These are phyloP conservation scores for Calocera cornea DNA, from an alignment of 768 basidiomycete species.

Conservation along the genomic window DNA sequence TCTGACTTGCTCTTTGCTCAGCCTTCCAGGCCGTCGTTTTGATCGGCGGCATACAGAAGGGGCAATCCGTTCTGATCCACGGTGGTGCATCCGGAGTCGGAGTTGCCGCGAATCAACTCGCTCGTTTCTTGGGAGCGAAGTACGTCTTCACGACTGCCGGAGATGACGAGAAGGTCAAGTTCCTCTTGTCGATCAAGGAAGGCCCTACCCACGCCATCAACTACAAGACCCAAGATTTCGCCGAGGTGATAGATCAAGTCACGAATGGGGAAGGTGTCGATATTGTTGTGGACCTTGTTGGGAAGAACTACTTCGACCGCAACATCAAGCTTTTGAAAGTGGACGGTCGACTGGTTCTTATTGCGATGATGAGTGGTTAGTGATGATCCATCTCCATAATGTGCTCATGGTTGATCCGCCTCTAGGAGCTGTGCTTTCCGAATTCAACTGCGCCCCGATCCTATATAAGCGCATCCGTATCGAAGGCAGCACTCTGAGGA, in stretches of 20 bases:
- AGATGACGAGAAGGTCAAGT: constrained; percentile 25
- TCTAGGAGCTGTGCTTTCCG: constrained; percentile 39
- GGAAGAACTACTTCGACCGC: constrained; percentile 19
- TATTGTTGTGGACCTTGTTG: constrained; percentile 25
- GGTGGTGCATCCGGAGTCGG: constrained; percentile 39
- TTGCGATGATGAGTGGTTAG: constrained; percentile 18
- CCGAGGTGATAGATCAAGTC: constrained; percentile 23
- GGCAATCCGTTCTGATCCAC: constrained; percentile 72
- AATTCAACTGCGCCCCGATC: constrained; percentile 48
- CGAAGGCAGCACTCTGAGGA: constrained; percentile 76
- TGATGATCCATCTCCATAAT: constrained; percentile 12
- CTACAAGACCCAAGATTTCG: constrained; percentile 26
- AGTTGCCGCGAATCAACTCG: constrained; percentile 27
- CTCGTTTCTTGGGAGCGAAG: constrained; percentile 14
- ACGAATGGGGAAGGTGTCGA: constrained; percentile 22
- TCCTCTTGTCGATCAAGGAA: constrained; percentile 16
- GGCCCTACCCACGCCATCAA: constrained; percentile 23
- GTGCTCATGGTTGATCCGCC: neutral
- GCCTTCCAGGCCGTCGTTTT: constrained; percentile 53
- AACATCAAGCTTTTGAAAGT: constrained; percentile 20
- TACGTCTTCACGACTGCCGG: constrained; percentile 28
- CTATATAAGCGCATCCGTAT: constrained; percentile 76
- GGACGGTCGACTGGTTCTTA: constrained; percentile 21
- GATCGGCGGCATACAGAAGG: constrained; percentile 51
- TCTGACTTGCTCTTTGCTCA: constrained; percentile 13